A percentile compares a stretch with the other conserved stretches of the same genome.
Conservation (phyloP, 345 rosid species). For the Populus alba region DNA sequence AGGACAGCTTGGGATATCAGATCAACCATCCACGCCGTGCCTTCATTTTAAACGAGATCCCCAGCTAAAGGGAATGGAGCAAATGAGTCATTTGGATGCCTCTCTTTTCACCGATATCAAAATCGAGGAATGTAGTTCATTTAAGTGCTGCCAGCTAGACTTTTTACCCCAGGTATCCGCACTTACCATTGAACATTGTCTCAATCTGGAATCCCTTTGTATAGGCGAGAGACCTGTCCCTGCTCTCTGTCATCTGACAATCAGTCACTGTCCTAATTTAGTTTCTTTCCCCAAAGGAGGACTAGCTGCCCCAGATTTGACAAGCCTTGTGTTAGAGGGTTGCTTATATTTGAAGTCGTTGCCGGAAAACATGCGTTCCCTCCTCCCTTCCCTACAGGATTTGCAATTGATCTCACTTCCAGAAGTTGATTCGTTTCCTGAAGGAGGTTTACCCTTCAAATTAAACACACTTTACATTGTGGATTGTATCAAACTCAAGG, state of each 20-base stretch:
- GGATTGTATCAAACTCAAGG: conserved; percentile 5
- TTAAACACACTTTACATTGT: conserved; percentile 1
- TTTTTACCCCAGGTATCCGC: not conserved
- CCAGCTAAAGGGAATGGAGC: not conserved
- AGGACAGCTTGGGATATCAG: rapidly evolving
- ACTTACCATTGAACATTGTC: not conserved
- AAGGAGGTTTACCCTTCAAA: not conserved
- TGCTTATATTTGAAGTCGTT: conserved; percentile 8
- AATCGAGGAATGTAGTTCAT: not conserved
- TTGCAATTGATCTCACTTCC: not conserved
- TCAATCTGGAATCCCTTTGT: not conserved
- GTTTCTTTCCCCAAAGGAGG: not conserved
- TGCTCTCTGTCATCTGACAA: not conserved
- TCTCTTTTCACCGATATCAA: not conserved
- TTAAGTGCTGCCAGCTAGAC: conserved; percentile 9
- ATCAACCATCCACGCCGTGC: too few relatives aligned
- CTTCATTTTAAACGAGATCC: not conserved
- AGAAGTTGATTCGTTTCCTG: conserved; percentile 12
- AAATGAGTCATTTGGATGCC: not conserved
- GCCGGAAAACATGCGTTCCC: conserved; percentile 7
- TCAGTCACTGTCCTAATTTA: not conserved
- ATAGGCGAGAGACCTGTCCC: too few relatives aligned
- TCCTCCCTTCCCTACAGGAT: conserved; percentile 6
- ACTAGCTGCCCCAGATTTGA: conserved; percentile 8
- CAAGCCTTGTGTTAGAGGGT: not conserved